phyloP scores from a whole-genome alignment of 768 basidiomycete species.

The Tricholoma hemisulphureum region DNA sequence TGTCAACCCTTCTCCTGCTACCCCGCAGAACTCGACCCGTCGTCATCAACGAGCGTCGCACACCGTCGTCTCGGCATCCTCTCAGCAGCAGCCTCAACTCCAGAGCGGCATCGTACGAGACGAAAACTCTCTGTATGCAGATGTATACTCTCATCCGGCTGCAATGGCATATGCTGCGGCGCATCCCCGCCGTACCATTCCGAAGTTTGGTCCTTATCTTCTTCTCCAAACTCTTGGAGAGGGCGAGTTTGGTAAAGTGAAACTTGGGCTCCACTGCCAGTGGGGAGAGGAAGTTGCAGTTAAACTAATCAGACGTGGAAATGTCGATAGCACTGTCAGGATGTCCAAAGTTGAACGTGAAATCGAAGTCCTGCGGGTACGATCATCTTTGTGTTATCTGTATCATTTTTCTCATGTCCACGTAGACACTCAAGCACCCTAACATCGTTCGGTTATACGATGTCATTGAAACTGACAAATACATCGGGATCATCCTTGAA shows the following conservation, averaged over 20 bases:
- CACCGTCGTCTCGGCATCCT: constrained; percentile 53
- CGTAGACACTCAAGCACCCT: constrained; percentile 88
- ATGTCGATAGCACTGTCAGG: constrained; percentile 79
- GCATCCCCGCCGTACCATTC: constrained; percentile 82
- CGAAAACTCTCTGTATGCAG: constrained; percentile 52
- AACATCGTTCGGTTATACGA: constrained; percentile 98
- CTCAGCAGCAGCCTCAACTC: constrained; percentile 26
- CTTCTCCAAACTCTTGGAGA: constrained; percentile 95
- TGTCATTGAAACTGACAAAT: constrained; percentile 99
- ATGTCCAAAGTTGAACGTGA: constrained; percentile 97
- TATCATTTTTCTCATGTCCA: background rate
- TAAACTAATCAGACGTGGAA: constrained; percentile 92
- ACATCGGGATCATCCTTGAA: constrained; percentile 98
- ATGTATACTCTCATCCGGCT: constrained; percentile 83
- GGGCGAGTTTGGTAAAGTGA: constrained; percentile 98
- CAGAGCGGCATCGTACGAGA: constrained; percentile 35
- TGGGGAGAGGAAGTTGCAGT: constrained; percentile 99
- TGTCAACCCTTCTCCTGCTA: constrained; percentile 48
- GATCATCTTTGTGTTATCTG: constrained; percentile 23
- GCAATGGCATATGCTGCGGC: constrained; percentile 80
- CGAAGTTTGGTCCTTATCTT: constrained; percentile 94
- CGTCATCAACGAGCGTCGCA: constrained; percentile 75
- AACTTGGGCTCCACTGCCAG: constrained; percentile 89
- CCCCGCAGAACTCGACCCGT: constrained; percentile 35
- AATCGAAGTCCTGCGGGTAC: constrained; percentile 92